Percentiles rank a stretch among this genome's conserved stretches.
Evolutionary conservation across 139 green algal species (phyloP).

Genomic region (Chlamydomonas sp.): DNA sequence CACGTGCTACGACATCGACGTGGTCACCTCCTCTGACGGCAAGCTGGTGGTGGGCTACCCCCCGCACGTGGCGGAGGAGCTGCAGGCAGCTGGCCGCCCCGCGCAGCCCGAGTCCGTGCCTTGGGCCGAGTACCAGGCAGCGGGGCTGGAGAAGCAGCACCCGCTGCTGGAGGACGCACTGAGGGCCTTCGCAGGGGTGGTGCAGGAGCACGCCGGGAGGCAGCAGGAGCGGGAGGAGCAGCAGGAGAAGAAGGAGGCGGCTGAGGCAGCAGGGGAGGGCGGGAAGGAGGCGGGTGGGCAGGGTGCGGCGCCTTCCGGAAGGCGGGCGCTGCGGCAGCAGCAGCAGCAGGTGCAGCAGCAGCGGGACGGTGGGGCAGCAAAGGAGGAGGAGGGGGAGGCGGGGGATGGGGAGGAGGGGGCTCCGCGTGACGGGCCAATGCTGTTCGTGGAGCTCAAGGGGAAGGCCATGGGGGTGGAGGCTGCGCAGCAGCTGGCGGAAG

Average conservation of each 20-base stretch:
- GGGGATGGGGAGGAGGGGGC: too few relatives aligned
- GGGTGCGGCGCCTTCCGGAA: too few relatives aligned
- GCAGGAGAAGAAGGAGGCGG: too few relatives aligned
- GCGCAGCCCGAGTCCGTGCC: background rate
- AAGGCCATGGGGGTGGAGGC: background rate
- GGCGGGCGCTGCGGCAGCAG: too few relatives aligned
- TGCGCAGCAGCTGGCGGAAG: background rate
- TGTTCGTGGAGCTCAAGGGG: constrained; percentile 24
- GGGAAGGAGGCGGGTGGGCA: too few relatives aligned
- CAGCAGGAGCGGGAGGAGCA: too few relatives aligned
- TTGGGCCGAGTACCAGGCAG: constrained; percentile 12
- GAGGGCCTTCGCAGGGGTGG: background rate
- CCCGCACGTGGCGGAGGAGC: background rate
- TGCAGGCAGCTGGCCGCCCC: background rate
- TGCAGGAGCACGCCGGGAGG: too few relatives aligned
- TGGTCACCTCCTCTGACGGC: constrained; percentile 1
- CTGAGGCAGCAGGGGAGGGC: too few relatives aligned
- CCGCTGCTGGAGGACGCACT: constrained; percentile 12
- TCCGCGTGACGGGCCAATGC: background rate
- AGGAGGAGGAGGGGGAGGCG: too few relatives aligned
- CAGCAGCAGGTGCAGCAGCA: too few relatives aligned
- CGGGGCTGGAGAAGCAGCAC: background rate
- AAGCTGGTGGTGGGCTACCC: constrained; percentile 19
- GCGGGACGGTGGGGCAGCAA: too few relatives aligned
- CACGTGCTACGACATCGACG: constrained; percentile 9